Evolutionary conservation across 2,329 filamentous ascomycete species (phyloP).

Genomic region (Knoxdaviesia capensis): DNA sequence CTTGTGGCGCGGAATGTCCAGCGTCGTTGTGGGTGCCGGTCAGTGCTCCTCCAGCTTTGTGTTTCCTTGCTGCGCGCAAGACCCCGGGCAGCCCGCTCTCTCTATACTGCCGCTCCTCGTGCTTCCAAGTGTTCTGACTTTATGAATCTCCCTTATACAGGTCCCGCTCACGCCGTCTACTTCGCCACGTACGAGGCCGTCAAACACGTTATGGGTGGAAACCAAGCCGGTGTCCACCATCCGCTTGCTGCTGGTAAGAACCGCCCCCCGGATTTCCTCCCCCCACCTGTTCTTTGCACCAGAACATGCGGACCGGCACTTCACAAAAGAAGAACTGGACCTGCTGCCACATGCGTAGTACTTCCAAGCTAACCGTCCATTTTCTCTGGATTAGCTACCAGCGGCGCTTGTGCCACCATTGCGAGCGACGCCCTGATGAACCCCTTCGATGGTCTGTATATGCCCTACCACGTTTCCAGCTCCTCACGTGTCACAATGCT

Average conservation of each 20-base stretch:
- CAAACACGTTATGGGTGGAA: slow-evolving; percentile 89
- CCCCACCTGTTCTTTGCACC: too few species aligned
- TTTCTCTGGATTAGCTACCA: slow-evolving; percentile 51
- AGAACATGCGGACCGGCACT: too few species aligned
- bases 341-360: too few species aligned
- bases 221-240: slow-evolving; percentile 71
- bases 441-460: slow-evolving; percentile 72
- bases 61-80: too few species aligned
- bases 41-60: slow-evolving; percentile 13
- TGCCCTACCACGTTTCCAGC: too few species aligned
- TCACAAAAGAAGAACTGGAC: too few species aligned
- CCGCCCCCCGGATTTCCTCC: neutral
- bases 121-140: neutral
- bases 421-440: slow-evolving; percentile 98
- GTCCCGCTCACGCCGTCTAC: slow-evolving; percentile 91
- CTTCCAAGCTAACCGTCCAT: slow-evolving; percentile 3
- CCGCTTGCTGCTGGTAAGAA: slow-evolving; percentile 71
- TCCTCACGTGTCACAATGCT: too few species aligned
- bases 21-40: slow-evolving; percentile 91
- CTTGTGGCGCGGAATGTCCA: slow-evolving; percentile 91
- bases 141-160: slow-evolving; percentile 22
- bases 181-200: slow-evolving; percentile 96
- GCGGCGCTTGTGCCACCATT: slow-evolving; percentile 87
- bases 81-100: too few species aligned
- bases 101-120: too few species aligned